Base-by-base conservation (phyloP, 352 stramenopile species). In the Blastocystis sp. region DNA sequence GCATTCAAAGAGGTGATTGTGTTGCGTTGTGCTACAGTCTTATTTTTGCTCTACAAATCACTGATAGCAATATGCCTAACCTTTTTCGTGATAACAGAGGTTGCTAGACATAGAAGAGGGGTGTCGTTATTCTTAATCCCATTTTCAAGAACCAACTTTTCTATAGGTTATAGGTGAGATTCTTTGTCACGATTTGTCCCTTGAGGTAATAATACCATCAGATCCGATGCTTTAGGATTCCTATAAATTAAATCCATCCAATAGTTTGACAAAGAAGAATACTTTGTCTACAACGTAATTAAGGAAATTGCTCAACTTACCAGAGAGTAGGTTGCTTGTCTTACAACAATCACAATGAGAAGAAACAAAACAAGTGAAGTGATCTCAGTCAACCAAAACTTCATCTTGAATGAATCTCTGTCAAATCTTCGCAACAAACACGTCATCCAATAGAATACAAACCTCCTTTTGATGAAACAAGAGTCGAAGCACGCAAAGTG, bases 341-440 rank as follows among this genome's bases (percentile, higher is more conserved):
- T 32, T 14, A 32, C 12, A 32, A 12, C 12, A 32, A 61, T 12
- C 12, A 61, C 27, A 32, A 12, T 14, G 12, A 61, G 12, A 12
- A 61, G 27, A 61, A 32, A 7, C 19, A 32, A 61, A 61, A 32
- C 54, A 32, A 61, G 54, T 61, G 54, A 61, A 46, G 39, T 46
- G 39, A 46, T 46, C 39, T 46, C 39, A 46, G 2, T 9, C 39
- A 46, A 46, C 9, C 39, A 2, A 46, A 9, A 46, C 39, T 46
- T 46, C 39, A 46, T 46, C 39, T 46, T 46, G 39, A 46, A 46
- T 46, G 39, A 46, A 46, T 63, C 29, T 63, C 56, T 63, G n/a
- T 35, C 56, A 63, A 35, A 11, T 71, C 24, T 39, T 32, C 27
- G 14, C 12, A 74, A 74, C 63, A 74, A 74, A 74, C 63, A 74